Conservation (phyloP, 768 basidiomycete species). For the Leccinum rimulosum region DNA sequence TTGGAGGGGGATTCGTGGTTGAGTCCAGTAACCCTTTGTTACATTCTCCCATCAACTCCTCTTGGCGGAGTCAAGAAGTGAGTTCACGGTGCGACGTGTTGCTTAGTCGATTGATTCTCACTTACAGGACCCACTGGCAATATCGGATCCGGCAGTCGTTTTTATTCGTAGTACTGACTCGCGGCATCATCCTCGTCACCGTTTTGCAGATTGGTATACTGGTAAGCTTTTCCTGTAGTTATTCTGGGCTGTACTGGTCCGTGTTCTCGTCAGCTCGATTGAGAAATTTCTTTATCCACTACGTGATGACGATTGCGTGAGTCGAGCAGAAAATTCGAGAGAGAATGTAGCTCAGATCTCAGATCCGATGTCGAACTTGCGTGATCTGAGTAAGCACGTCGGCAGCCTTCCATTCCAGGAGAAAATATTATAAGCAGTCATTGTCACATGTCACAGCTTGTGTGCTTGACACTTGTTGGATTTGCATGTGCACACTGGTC, state of each 20-base stretch:
- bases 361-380: too few species aligned
- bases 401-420: too few species aligned
- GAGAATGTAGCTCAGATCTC: too few species aligned
- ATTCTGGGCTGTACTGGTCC: conserved; percentile 9
- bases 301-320: too few species aligned
- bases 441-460: too few species aligned
- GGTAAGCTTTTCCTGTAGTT: neutral
- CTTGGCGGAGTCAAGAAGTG: conserved; percentile 3
- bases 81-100: neutral
- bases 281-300: too few species aligned
- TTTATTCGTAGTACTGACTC: conserved; percentile 9
- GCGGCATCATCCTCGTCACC: conserved; percentile 13
- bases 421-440: too few species aligned
- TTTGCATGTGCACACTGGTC: too few species aligned
- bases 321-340: too few species aligned
- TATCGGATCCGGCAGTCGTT: conserved; percentile 8
- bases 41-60: conserved; percentile 11
- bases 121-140: conserved; percentile 4
- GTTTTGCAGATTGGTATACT: conserved; percentile 11
- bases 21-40: conserved; percentile 6
- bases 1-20: conserved; percentile 7
- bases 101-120: neutral
- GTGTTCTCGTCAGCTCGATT: too few species aligned
- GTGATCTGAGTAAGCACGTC: too few species aligned
- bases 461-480: too few species aligned